Conservation (phyloP, 2,329 filamentous ascomycete genomes). For the Aureobasidium sp. region DNA sequence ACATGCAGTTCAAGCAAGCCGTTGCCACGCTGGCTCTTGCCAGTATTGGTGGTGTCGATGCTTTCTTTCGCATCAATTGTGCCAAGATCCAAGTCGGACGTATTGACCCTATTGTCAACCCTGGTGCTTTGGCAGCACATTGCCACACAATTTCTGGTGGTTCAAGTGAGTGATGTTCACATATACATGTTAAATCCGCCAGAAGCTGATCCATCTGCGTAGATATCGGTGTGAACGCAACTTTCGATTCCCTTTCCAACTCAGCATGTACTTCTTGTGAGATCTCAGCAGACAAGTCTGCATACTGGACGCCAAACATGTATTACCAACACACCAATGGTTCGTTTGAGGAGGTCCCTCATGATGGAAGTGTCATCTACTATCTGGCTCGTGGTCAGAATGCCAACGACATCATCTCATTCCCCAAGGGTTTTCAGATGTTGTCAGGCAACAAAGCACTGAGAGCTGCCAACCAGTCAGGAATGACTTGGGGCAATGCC, state of each 20-base stretch:
- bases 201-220: not conserved
- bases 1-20: not conserved
- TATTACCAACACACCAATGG: constrained; percentile 32
- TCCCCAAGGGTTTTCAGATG: constrained; percentile 23
- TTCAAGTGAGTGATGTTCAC: constrained; percentile 23
- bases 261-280: constrained; percentile 27
- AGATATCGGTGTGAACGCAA: constrained; percentile 22
- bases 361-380: constrained; percentile 24
- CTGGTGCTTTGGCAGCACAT: constrained; percentile 28
- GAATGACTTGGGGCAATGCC: constrained; percentile 30
- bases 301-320: constrained; percentile 33
- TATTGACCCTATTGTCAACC: constrained; percentile 31
- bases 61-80: constrained; percentile 33
- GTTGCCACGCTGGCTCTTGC: not conserved
- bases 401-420: constrained; percentile 19
- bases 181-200: not conserved
- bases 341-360: constrained; percentile 27
- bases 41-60: constrained; percentile 20
- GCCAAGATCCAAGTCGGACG: constrained; percentile 30
- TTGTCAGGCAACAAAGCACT: constrained; percentile 29
- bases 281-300: constrained; percentile 30
- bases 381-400: constrained; percentile 25
- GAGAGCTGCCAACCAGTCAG: constrained; percentile 25
- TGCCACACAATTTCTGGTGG: constrained; percentile 30
- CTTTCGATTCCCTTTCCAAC: constrained; percentile 19